phyloP scores from a whole-genome alignment of 2,329 filamentous ascomycete genomes.

The Aureobasidium sp. region DNA sequence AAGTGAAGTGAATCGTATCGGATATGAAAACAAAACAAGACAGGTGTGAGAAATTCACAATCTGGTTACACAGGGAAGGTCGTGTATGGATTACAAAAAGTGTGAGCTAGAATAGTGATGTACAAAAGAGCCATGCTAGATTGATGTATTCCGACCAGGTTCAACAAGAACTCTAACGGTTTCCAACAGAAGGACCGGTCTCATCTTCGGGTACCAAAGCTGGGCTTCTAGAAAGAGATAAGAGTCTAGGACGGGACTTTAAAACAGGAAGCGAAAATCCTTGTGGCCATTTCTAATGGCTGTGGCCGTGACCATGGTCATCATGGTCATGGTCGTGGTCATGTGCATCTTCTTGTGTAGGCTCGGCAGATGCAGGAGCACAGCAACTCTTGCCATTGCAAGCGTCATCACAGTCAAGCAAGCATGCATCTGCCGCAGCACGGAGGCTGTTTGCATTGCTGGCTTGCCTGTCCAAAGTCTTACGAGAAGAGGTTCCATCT shows the following conservation, averaged over 20 bases:
- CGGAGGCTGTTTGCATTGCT: slow-evolving; percentile 27
- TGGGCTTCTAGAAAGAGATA: not conserved
- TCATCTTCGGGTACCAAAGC: not conserved
- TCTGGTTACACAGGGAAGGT: too few relatives aligned
- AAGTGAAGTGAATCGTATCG: not conserved
- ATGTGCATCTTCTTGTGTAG: slow-evolving; percentile 24
- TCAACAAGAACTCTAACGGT: not conserved
- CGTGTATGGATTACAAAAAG: not conserved
- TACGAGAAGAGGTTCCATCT: slow-evolving; percentile 22
- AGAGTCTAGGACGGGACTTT: not conserved
- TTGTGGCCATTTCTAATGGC: slow-evolving; percentile 2
- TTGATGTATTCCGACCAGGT: not conserved
- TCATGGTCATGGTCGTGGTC: slow-evolving; percentile 28
- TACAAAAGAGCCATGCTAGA: not conserved
- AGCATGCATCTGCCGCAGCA: slow-evolving; percentile 28
- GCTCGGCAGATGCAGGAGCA: slow-evolving; percentile 14
- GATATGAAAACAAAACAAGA: not conserved
- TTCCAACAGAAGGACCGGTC: not conserved
- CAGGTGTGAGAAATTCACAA: not conserved
- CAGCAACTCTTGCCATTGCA: slow-evolving; percentile 38
- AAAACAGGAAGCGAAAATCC: not conserved
- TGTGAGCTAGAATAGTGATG: not conserved
- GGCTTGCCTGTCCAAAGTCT: slow-evolving; percentile 30
- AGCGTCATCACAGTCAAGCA: slow-evolving; percentile 39
- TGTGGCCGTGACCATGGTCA: slow-evolving; percentile 18